Evolutionary conservation across 106 monocot genomes (phyloP).

Genomic region (Chionographis japonica): DNA sequence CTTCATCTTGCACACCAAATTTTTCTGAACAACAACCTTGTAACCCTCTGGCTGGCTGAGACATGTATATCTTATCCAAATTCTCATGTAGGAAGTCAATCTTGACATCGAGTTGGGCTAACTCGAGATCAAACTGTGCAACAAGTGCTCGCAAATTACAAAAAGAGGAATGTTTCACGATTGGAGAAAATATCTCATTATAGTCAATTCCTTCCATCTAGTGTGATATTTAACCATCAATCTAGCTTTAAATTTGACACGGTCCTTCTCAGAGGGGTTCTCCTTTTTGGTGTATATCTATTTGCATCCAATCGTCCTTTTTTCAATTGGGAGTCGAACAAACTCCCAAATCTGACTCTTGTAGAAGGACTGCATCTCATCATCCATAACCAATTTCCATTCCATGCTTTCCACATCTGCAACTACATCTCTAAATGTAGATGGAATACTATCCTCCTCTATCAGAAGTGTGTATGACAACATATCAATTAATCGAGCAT

Average conservation of each 20-base stretch:
- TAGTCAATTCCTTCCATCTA: constrained; percentile 3
- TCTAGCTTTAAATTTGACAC: not conserved
- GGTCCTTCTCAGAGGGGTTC: too few species aligned
- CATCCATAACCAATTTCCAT: not conserved
- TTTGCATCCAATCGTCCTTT: not conserved
- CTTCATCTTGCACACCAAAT: not conserved
- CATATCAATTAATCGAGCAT: too few species aligned
- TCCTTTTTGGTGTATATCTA: not conserved
- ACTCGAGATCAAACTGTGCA: not conserved
- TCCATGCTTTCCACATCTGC: not conserved
- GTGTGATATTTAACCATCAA: not conserved
- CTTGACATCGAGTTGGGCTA: not conserved
- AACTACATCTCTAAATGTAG: not conserved
- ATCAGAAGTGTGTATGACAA: too few species aligned
- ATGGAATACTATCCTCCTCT: not conserved
- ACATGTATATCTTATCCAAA: not conserved
- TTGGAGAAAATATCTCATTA: constrained; percentile 1
- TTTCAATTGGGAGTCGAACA: not conserved
- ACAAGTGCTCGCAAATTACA: not conserved
- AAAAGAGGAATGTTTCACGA: not conserved
- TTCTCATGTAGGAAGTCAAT: not conserved
- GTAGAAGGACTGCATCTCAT: not conserved
- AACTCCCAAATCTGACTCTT: too few species aligned
- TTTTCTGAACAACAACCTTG: not conserved
- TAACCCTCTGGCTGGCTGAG: not conserved